A percentile compares a stretch with the other conserved stretches of the same genome.
Evolutionary conservation across 2,329 filamentous ascomycete species (phyloP).

Genomic region (Arthrobotrys musiformis): DNA sequence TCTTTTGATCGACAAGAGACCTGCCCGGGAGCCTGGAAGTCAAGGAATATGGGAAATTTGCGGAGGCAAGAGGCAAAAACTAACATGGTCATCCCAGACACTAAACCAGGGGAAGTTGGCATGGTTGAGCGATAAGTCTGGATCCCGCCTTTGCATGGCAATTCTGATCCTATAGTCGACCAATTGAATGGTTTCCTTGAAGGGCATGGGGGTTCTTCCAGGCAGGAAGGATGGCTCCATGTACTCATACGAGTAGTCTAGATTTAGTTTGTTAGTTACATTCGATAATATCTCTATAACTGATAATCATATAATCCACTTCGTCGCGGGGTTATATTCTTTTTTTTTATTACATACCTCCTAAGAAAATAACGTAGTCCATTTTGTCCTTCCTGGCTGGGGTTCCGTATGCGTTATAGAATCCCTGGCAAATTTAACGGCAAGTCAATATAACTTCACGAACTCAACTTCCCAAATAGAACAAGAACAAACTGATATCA

Average conservation of each 20-base stretch:
- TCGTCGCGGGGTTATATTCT: neutral
- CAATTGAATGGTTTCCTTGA: slow-evolving; percentile 61
- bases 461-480: slow-evolving; percentile 42
- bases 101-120: slow-evolving; percentile 65
- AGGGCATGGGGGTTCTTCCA: slow-evolving; percentile 60
- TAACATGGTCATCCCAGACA: slow-evolving; percentile 65
- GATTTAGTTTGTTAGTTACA: slow-evolving; percentile 57
- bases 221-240: slow-evolving; percentile 62
- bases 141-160: slow-evolving; percentile 62
- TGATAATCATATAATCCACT: slow-evolving; percentile 59
- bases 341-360: slow-evolving; percentile 23
- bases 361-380: slow-evolving; percentile 64
- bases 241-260: slow-evolving; percentile 75
- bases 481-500: neutral
- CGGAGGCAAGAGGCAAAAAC: slow-evolving; percentile 1
- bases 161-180: slow-evolving; percentile 65
- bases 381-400: slow-evolving; percentile 64
- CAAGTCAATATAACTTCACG: slow-evolving; percentile 14
- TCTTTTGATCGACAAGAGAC: neutral
- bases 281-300: slow-evolving; percentile 24
- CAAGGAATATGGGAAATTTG: slow-evolving; percentile 2
- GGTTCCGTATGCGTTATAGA: slow-evolving; percentile 66
- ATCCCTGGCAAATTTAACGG: slow-evolving; percentile 63
- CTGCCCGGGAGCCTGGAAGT: neutral
- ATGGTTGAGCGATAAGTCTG: slow-evolving; percentile 64